Percentiles rank a stretch among this genome's conserved stretches.
These are phyloP conservation scores for Leucocoprinus sp. DNA, from an alignment of 768 basidiomycete genomes.

Conservation along the genomic window DNA sequence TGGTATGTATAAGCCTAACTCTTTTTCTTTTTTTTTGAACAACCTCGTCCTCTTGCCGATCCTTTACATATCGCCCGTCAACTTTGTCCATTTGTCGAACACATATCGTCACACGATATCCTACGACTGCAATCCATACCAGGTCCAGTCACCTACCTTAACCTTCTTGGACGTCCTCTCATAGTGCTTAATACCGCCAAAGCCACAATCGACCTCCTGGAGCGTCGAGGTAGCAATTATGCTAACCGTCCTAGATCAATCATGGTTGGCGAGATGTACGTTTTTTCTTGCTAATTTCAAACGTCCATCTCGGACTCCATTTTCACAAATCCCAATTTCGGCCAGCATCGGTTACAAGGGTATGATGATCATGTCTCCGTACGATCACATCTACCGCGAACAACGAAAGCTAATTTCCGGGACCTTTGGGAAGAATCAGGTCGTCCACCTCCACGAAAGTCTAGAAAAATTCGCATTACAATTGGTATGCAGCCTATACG, in stretches of 20 bases:
- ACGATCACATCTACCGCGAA: background rate
- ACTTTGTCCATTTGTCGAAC: background rate
- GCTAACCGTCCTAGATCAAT: background rate
- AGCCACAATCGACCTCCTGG: background rate
- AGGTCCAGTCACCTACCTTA: background rate
- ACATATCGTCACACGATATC: background rate
- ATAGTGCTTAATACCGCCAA: background rate
- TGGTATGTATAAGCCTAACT: background rate
- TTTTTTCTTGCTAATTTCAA: background rate
- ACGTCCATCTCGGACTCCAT: background rate
- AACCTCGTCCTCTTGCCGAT: background rate
- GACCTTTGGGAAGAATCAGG: background rate
- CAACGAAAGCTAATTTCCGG: background rate
- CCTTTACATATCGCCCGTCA: background rate
- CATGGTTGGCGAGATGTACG: background rate
- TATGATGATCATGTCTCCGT: background rate
- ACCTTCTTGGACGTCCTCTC: conserved; percentile 1
- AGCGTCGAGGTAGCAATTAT: background rate
- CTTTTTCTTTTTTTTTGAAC: background rate
- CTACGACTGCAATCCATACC: background rate
- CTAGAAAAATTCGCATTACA: background rate
- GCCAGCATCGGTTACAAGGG: background rate
- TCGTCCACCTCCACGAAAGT: background rate
- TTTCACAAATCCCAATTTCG: background rate
- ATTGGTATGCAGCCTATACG: background rate